Evolutionary conservation across 2,329 filamentous ascomycete genomes (phyloP), one percentile per base, ranked within the genome.

Genomic region (Alternaria infectoria): DNA sequence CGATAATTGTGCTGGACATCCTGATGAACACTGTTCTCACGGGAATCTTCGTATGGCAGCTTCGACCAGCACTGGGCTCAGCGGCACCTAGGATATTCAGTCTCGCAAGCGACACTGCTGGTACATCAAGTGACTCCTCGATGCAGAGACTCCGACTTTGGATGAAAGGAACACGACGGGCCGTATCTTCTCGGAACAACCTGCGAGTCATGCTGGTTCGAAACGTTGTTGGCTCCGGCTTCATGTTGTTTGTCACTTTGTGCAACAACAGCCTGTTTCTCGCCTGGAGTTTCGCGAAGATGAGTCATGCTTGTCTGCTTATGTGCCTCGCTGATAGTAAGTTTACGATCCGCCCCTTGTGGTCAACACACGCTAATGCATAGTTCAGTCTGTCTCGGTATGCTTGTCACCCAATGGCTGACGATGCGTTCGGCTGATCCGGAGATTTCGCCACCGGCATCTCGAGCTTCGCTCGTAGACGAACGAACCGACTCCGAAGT

Each of bases 301-400:
- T 72, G 19, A 76, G 75, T 4, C 80, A 80, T 68, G 65, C 77
- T 3, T 82, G 80, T 56, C 77, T 79, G 45, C 67, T 75, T 3
- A 72, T 78, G 23, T 82, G 80, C 59, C 71, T 78, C 4, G 65
- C 77, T 40, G 80, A 82, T 62, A 72, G 80, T 81, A 66, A 67
- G 78, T 71, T 11, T 10, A 44, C 52, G n/a, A 17, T 19, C 2
- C 21, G 5, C 19, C 13, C 25, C 3, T 9, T 26, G 25, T 28
- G 19, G 8, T 30, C 0, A 11, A 13, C 13, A 17, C 3, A 13
- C 17, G 54, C 61, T 68, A 15, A 69, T 17, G 5, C 9, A 30
- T 11, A 17, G 36, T 36, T 10, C 32, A 71, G 68, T 71, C 43
- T 66, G 64, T 17, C 25, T 69, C 21, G 61, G 64, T n/a, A 71